Base-by-base conservation (phyloP, 2,329 filamentous ascomycete species). In the Penicillium griseofulvum region DNA sequence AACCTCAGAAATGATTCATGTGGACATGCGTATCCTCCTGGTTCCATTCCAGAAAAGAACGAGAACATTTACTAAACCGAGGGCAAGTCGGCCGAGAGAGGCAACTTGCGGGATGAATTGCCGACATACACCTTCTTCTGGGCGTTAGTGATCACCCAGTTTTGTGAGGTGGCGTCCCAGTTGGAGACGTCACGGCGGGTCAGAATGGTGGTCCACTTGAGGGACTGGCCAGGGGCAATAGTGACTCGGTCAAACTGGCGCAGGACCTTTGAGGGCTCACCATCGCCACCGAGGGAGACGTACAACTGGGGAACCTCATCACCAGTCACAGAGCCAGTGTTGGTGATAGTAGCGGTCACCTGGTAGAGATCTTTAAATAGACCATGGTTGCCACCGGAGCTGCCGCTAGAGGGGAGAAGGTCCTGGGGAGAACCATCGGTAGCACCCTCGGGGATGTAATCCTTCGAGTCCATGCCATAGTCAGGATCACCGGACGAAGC, bases 181-280 rank as follows among this genome's bases (percentile, higher is more conserved):
- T 91, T 94, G 70, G 87, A 91, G 53, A 97, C 64, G 68, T 97
- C 93, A 54, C 91, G 85, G 37, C 92, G 83, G 6, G 86, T 91
- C 52, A 97, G 74, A 16, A 86, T 81, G 0, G 84, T 86, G 0
- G 73, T 79, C 78, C 94, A 95, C 2, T 80, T 83, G 4, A 77
- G 80, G 49, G 81, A 84, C 72, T 84, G 72, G n/a, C 90, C 90
- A 0, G 90, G 82, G 4, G 82, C 78, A 59, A 97, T 86, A 47
- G 79, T 81, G 55, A 96, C 73, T 44, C 90, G 84, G 55, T 95
- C 89, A 67, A 97, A 97, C 42, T 87, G 87, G 58, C 93, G 87
- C 14, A 97, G 85, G 3, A 83, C 81, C 39, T 82, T 75, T 54
- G 77, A 77, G 9, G 85, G 80, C 67, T 97, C 89, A 36, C 87